phyloP scores from a whole-genome alignment of 208 protist genomes.

The Trypanosoma grayi region DNA sequence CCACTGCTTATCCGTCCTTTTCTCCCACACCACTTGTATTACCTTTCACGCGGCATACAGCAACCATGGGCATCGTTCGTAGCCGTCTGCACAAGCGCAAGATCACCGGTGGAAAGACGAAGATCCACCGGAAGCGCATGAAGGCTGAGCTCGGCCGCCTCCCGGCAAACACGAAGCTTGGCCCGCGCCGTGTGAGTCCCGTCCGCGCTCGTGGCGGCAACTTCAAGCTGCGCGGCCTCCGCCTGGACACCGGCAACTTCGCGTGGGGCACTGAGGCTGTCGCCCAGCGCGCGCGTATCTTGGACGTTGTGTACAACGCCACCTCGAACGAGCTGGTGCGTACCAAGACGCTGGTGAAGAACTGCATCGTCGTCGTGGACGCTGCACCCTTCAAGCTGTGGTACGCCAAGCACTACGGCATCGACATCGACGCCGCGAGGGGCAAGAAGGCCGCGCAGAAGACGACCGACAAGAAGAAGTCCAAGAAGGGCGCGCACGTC shows the following conservation, averaged over 20 bases:
- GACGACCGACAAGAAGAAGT: conserved; percentile 58
- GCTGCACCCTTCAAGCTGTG: conserved; percentile 98
- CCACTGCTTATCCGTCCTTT: conserved; percentile 3
- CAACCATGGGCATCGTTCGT: conserved; percentile 96
- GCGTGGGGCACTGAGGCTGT: conserved; percentile 93
- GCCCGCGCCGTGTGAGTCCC: conserved; percentile 86
- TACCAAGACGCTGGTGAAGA: conserved; percentile 99
- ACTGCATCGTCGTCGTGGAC: conserved; percentile 97
- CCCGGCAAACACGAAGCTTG: conserved; percentile 97
- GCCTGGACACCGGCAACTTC: conserved; percentile 99
- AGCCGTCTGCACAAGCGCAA: conserved; percentile 98
- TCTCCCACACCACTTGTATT: background rate
- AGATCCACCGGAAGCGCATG: conserved; percentile 92
- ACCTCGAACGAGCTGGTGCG: conserved; percentile 99
- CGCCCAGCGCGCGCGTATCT: conserved; percentile 94
- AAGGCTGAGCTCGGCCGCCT: conserved; percentile 98
- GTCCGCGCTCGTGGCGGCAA: conserved; percentile 97
- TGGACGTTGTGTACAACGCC: conserved; percentile 99
- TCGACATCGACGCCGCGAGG: conserved; percentile 92
- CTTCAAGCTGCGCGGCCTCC: conserved; percentile 98
- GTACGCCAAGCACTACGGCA: conserved; percentile 98
- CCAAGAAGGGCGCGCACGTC: conserved; percentile 63
- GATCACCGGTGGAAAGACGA: conserved; percentile 96
- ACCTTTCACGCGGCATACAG: background rate
- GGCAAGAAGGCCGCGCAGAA: conserved; percentile 60